These are phyloP conservation scores for Mycosarcoma maydis DNA, from an alignment of 1,284 basidiomycete genomes.

Conservation along the genomic window DNA sequence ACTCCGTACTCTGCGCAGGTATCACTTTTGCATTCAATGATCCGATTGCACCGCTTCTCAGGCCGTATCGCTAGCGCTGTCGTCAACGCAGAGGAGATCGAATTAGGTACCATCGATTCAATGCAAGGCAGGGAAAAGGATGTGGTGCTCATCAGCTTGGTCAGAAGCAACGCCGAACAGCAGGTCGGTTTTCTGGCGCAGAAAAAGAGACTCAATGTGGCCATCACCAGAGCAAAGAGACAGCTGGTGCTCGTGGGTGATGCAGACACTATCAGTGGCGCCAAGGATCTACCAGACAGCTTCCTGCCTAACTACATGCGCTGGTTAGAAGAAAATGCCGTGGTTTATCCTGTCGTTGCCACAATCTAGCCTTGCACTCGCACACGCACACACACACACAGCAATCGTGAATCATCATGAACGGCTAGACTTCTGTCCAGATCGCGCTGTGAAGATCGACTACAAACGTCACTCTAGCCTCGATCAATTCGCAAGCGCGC, in stretches of 20 bases:
- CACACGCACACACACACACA: no score
- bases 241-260: conserved; percentile 63
- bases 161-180: conserved; percentile 53
- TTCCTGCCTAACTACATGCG: conserved; percentile 76
- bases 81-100: conserved; percentile 35
- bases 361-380: conserved; percentile 6
- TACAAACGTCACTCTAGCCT: no score
- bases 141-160: conserved; percentile 58
- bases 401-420: no score
- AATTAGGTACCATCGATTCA: conserved; percentile 62
- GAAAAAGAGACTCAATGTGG: conserved; percentile 62
- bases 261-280: conserved; percentile 47
- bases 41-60: conserved; percentile 11
- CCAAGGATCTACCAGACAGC: conserved; percentile 37
- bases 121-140: conserved; percentile 66
- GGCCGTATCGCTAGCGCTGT: neutral
- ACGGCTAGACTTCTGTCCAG: no score
- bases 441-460: no score
- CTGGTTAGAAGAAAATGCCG: conserved; percentile 88
- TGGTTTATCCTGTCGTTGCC: conserved; percentile 71
- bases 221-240: conserved; percentile 63
- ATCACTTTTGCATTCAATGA: conserved; percentile 71
- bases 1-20: conserved; percentile 75
- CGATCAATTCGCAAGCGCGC: no score
- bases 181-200: conserved; percentile 62